Evolutionary conservation across 441 rosid genomes (phyloP), one percentile per base, ranked within the genome.

Genomic region (Geranium incanum): DNA sequence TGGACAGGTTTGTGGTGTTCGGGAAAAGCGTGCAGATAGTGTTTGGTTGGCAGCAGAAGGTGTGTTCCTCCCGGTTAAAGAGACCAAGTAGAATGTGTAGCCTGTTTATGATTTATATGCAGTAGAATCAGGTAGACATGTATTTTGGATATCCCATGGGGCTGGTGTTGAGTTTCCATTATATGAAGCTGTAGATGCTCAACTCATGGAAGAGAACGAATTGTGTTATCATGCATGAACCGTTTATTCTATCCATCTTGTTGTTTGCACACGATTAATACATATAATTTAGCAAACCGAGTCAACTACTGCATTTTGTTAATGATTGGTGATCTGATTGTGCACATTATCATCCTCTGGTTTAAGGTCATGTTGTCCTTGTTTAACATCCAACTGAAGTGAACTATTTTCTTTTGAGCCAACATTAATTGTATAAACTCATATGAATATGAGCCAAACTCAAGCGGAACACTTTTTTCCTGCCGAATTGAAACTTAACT

Each of bases 1-100:
- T 72, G 19, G 71, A 5, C 65, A 95, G 99, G 99, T 92, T n/a
- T 92, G 99, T 41, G 93, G 91, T 37, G 68, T 92, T 57, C 72
- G 88, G 8, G 98, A 95, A 78, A 92, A 95, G 84, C 87, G 87
- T 5, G 84, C 97, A 0, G 99, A 92, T 77, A 95, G 88, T 9
- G 72, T 95, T 50, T 95, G 99, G 99, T 76, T 92, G 81, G 99
- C 98, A 55, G 93, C 97, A 9, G 98, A 95, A 82, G 99, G 99
- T 3, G 91, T 87, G 19, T 92, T 88, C 82, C 95, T 95, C 75
- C 99, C 98, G 0, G 76, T 92, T 66, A 76, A 84, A 0, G 88
- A 75, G 74, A 85, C 84, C 85, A 81, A 85, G 79, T 87, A 85
- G 79, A 69, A 60, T 6, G 7, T 28, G 7, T 28, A 1, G 5